Conservation (phyloP, 2,329 filamentous ascomycete species). For the Neocucurbitaria cava region DNA sequence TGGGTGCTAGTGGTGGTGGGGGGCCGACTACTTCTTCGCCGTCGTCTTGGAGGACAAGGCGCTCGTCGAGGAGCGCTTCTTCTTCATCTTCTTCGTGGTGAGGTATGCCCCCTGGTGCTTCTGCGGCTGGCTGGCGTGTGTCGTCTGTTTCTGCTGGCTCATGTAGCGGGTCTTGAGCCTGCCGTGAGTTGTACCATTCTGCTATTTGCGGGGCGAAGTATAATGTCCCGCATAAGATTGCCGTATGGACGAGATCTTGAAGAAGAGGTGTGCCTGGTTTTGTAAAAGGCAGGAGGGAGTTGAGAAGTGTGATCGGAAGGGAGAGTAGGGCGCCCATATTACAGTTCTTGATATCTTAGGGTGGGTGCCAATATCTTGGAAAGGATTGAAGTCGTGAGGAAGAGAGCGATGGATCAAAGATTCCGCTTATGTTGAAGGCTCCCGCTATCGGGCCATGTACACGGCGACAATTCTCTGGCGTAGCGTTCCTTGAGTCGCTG, state of each 20-base stretch:
- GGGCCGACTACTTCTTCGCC: constrained; percentile 16
- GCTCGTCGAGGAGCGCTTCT: constrained; percentile 32
- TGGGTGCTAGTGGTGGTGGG: constrained; percentile 34
- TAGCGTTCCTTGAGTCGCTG: not conserved
- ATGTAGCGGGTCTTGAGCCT: constrained; percentile 13
- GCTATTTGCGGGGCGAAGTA: constrained; percentile 57
- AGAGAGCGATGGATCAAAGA: not conserved
- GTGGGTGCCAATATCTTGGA: not conserved
- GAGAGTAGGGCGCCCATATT: constrained; percentile 42
- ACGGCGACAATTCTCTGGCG: not conserved
- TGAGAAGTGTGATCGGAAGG: constrained; percentile 42
- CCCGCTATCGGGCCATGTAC: not conserved
- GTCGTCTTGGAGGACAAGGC: constrained; percentile 33
- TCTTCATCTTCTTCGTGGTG: constrained; percentile 22
- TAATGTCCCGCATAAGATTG: constrained; percentile 52
- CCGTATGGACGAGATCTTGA: constrained; percentile 57
- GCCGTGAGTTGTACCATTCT: constrained; percentile 46
- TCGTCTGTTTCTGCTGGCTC: not conserved
- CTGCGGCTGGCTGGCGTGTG: constrained; percentile 3
- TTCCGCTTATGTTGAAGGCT: not conserved
- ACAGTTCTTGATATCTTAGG: not conserved
- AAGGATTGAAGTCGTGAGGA: not conserved
- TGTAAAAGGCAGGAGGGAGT: constrained; percentile 57
- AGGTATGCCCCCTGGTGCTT: not conserved
- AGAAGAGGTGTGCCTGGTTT: constrained; percentile 54